Evolutionary conservation across 208 protist genomes (phyloP), one percentile per base, ranked within the genome.

Genomic region (Acanthamoeba rhysodes): DNA sequence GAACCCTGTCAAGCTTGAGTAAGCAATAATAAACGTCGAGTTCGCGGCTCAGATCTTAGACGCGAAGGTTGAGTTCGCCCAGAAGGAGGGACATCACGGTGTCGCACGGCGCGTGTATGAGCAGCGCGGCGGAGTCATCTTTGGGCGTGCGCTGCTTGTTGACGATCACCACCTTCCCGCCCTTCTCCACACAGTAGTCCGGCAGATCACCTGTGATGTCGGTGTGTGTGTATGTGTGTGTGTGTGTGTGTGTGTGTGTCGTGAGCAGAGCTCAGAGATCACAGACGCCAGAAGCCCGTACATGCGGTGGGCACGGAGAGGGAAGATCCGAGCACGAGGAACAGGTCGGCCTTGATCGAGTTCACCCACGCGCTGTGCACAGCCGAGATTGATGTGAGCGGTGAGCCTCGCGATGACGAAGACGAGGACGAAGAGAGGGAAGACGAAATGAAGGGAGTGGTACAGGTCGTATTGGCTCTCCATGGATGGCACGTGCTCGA

Each of bases 71-170:
- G 10, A 92, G 85, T 22, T 37, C 85, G 8, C 29, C 4, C 20
- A 64, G 37, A 2, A 92, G 53, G 14, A 45, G 50, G 6, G 12
- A 8, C 91, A 94, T 70, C 34, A 94, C 91, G 2, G 24, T n/a
- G 45, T 94, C 91, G 53, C 91, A 94, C 3, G 91, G 68, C 7
- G 68, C 68, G 76, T 94, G 91, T 9, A 94, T 87, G 76, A 94
- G 74, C 7, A 94, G 59, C 32, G 70, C 18, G 8, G 91, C 91
- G 2, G 37, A 50, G 29, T 1, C 37, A 24, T 94, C 91, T 34
- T 94, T 94, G 41, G 91, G 91, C 20, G 91, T 94, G 12, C 76
- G 41, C 76, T 94, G 91, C 53, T 59, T 76, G 37, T 94, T 94
- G 70, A 94, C 91, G 8, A 94, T 94, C 10, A 94, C 91, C n/a